phyloP scores from a whole-genome alignment of 2,329 filamentous ascomycete species.

The Aspergillus sojae region DNA sequence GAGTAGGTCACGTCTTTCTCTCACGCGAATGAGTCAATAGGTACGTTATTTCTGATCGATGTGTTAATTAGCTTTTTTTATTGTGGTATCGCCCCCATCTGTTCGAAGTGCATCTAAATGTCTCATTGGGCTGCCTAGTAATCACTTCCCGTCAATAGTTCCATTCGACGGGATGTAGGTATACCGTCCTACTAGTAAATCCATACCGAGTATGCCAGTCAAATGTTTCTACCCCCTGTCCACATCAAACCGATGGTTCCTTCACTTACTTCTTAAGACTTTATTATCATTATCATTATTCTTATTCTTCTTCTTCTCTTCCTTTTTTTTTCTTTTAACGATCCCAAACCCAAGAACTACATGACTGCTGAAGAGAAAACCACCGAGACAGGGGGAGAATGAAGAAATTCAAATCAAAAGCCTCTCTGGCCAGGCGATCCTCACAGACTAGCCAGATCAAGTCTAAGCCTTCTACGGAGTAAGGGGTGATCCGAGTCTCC shows the following conservation, averaged over 20 bases:
- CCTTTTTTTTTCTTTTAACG: background rate
- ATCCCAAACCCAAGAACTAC: background rate
- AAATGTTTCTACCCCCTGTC: conserved; percentile 9
- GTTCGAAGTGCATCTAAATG: background rate
- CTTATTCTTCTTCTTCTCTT: background rate
- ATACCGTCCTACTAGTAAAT: background rate
- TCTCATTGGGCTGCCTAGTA: conserved; percentile 18
- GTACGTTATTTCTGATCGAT: background rate
- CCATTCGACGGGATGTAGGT: background rate
- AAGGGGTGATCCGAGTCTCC: background rate
- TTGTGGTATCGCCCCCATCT: background rate
- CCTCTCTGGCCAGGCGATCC: background rate
- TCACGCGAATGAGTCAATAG: background rate
- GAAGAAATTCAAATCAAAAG: background rate
- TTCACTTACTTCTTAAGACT: background rate
- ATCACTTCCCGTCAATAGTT: conserved; percentile 23
- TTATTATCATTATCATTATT: background rate
- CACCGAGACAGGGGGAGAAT: background rate
- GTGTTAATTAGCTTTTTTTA: no score
- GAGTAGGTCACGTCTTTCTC: background rate
- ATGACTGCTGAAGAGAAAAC: background rate
- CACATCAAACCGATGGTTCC: conserved; percentile 15
- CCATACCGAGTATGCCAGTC: background rate
- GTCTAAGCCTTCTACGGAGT: background rate
- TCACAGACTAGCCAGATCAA: background rate